Base-by-base conservation (phyloP, 441 rosid genomes). In the Gossypium schwendimanii region DNA sequence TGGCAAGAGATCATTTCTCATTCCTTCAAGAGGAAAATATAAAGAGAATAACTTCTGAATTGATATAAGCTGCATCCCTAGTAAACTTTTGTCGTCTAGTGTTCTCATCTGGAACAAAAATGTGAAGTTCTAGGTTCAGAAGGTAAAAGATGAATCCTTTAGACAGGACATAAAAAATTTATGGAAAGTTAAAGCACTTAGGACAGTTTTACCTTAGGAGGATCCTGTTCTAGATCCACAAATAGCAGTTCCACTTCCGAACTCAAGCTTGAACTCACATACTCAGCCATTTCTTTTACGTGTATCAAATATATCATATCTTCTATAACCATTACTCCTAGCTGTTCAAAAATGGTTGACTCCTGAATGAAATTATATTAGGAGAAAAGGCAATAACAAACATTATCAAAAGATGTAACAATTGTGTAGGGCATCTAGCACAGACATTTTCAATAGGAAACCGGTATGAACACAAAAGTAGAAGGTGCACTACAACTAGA, bases 241-340 rank as follows among this genome's bases (percentile, higher is more conserved):
- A 89, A 87, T 75, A 79, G 79, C 72, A 88, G 72, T 45, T 79
- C 85, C 4, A 79, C 80, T 73, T 88, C 86, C 52, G 80, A 80
- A 73, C 71, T 83, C 83, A 94, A 81, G 86, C 94, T 89, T 62
- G 85, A 82, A 11, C 65, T 77, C 12, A 83, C 90, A 77, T 78
- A 81, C 79, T 88, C 78, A 2, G 90, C 85, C 6, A 92, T 79
- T 58, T 73, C 88, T 80, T 76, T 86, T 24, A 76, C 79, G 72
- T 92, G 92, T 52, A 88, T 76, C 84, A 94, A 75, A 81, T 91
- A 94, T 77, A 94, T 88, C 97, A 94, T 92, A 65, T 92, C 99
- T 28, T 92, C 97, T 41, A 94, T 83, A 54, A 89, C 78, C 97
- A 92, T 89, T 57, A 92, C 88, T 73, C 76, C 92, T 61, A 94